phyloP scores from a whole-genome alignment of 2,329 filamentous ascomycete genomes.

The Hymenotorrendiella dingleyae region DNA sequence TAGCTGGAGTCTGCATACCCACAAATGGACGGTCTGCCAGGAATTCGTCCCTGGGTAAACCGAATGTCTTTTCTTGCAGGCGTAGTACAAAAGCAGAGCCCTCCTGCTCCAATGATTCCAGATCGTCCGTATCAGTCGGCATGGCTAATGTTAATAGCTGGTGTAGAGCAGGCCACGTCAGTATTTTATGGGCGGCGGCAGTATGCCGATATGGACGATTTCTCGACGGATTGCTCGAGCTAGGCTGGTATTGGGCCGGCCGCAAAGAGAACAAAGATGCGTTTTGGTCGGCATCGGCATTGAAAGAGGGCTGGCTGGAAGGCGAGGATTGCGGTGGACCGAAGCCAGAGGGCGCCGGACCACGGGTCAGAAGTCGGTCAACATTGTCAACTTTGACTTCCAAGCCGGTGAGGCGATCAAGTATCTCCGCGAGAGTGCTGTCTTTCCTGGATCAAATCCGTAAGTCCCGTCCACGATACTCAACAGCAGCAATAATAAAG shows the following conservation, averaged over 20 bases:
- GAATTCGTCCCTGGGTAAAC: slow-evolving; percentile 23
- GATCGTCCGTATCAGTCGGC: slow-evolving; percentile 28
- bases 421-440: slow-evolving; percentile 55
- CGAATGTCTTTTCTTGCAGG: slow-evolving; percentile 21
- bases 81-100: slow-evolving; percentile 33
- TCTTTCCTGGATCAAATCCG: slow-evolving; percentile 45
- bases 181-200: slow-evolving; percentile 44
- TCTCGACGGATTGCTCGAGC: slow-evolving; percentile 12
- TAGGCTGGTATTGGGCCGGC: slow-evolving; percentile 10
- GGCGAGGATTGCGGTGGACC: slow-evolving; percentile 23
- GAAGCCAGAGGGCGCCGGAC: slow-evolving; percentile 8
- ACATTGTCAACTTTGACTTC: slow-evolving; percentile 49
- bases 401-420: slow-evolving; percentile 48
- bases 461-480: slow-evolving; percentile 9
- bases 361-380: slow-evolving; percentile 20
- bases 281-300: slow-evolving; percentile 14
- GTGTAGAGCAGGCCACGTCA: slow-evolving; percentile 43
- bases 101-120: slow-evolving; percentile 34
- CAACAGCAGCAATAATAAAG: neutral
- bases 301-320: slow-evolving; percentile 21
- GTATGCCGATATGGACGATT: slow-evolving; percentile 23
- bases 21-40: slow-evolving; percentile 23
- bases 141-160: slow-evolving; percentile 33
- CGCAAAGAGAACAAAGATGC: slow-evolving; percentile 20
- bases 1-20: slow-evolving; percentile 29